Conservation (phyloP, 2,329 filamentous ascomycete species). For the Epicoccum nigrum region DNA sequence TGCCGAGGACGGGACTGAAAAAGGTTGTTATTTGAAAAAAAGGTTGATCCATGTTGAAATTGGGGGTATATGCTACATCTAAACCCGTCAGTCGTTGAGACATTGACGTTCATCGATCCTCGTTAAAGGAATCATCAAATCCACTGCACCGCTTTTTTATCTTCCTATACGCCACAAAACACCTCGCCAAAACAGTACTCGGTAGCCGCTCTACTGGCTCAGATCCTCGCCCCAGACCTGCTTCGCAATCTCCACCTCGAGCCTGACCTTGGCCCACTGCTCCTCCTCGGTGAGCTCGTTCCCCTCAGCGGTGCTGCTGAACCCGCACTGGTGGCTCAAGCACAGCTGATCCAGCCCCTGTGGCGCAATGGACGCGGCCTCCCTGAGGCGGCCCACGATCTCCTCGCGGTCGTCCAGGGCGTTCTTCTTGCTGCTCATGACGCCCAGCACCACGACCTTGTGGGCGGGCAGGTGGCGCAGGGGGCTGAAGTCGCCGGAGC, state of each 20-base stretch:
- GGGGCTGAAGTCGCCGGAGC: conserved; percentile 62
- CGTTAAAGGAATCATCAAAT: neutral
- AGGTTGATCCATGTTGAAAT: conserved; percentile 13
- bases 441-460: conserved; percentile 63
- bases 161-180: neutral
- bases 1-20: no score
- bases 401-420: conserved; percentile 59
- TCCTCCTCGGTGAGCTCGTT: conserved; percentile 63
- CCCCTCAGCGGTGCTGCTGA: conserved; percentile 63
- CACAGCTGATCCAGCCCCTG: conserved; percentile 62
- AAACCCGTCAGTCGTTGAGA: conserved; percentile 17
- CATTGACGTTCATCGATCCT: conserved; percentile 10
- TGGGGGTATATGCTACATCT: conserved; percentile 15
- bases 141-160: neutral
- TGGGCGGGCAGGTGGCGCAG: conserved; percentile 60
- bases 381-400: conserved; percentile 47
- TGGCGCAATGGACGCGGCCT: conserved; percentile 55
- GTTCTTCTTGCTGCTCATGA: conserved; percentile 64
- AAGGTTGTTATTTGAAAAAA: neutral
- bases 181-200: neutral
- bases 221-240: conserved; percentile 61
- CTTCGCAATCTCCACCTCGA: conserved; percentile 64
- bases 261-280: conserved; percentile 63
- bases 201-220: conserved; percentile 28
- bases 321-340: conserved; percentile 64